Evolutionary conservation across 441 rosid species (phyloP).

Genomic region (Pelargonium citronellum): DNA sequence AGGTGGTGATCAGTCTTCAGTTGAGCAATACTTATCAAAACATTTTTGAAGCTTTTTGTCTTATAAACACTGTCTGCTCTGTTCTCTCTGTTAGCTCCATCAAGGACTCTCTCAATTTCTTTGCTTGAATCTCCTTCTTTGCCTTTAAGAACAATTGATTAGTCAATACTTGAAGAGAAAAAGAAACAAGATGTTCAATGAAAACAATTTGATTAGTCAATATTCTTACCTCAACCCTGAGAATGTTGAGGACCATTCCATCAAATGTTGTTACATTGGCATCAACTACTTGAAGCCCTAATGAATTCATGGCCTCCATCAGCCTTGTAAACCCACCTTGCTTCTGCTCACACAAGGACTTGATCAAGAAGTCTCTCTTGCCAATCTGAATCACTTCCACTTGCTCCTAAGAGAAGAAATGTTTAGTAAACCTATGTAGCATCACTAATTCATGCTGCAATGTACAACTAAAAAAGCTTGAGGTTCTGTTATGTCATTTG

Average conservation of each 20-base stretch:
- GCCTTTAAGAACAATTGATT: constrained; percentile 30
- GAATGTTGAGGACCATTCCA: constrained; percentile 43
- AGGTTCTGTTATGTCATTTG: background rate
- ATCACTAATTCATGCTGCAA: too few species aligned
- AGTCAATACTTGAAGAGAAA: too few species aligned
- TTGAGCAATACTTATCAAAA: background rate
- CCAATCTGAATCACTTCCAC: constrained; percentile 52
- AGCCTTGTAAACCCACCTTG: constrained; percentile 21
- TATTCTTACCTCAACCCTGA: constrained; percentile 52
- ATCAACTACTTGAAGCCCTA: constrained; percentile 52
- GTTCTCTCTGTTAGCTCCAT: constrained; percentile 23
- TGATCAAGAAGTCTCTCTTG: constrained; percentile 45
- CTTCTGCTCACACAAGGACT: constrained; percentile 36
- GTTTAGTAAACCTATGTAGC: too few species aligned
- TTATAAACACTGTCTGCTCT: constrained; percentile 10
- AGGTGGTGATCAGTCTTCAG: too few species aligned
- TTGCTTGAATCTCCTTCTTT: constrained; percentile 27
- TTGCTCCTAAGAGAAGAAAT: constrained; percentile 32
- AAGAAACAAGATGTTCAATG: background rate
- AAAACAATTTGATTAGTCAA: background rate
- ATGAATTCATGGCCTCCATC: constrained; percentile 48
- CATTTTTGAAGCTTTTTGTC: background rate
- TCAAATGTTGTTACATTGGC: constrained; percentile 59
- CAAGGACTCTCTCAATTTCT: constrained; percentile 34
- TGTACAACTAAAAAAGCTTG: too few species aligned